These are phyloP conservation scores for Globisporangium iwayamae DNA, from an alignment of 352 stramenopile species.

Conservation along the genomic window DNA sequence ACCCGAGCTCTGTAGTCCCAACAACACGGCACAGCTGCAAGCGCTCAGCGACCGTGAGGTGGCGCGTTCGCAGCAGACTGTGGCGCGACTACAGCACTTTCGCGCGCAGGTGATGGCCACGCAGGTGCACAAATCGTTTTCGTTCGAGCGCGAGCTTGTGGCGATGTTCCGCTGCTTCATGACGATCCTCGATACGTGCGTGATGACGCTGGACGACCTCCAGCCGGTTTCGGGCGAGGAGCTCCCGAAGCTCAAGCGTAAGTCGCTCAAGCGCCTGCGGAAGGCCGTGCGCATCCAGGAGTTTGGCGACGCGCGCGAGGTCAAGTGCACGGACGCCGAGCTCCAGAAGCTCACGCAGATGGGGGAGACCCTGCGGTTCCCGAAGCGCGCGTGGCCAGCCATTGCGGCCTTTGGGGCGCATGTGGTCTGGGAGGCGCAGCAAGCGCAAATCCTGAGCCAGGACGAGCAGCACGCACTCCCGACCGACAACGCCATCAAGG, in stretches of 20 bases:
- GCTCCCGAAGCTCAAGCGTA: slow-evolving; percentile 52
- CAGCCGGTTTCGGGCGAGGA: slow-evolving; percentile 42
- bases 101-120: slow-evolving; percentile 32
- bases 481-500: slow-evolving; percentile 22
- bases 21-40: slow-evolving; percentile 49
- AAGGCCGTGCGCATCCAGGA: slow-evolving; percentile 60
- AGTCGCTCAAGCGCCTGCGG: slow-evolving; percentile 65
- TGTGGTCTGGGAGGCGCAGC: slow-evolving; percentile 23
- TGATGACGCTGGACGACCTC: slow-evolving; percentile 60
- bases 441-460: slow-evolving; percentile 20
- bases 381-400: slow-evolving; percentile 39
- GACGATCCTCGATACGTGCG: slow-evolving; percentile 50
- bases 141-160: slow-evolving; percentile 54
- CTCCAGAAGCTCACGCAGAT: slow-evolving; percentile 38
- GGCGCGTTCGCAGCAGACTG: slow-evolving; percentile 28
- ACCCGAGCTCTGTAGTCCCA: slow-evolving; percentile 71
- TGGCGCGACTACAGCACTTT: slow-evolving; percentile 24
- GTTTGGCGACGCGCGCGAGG: slow-evolving; percentile 48
- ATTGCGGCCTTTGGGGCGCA: slow-evolving; percentile 46
- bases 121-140: slow-evolving; percentile 26
- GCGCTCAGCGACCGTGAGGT: slow-evolving; percentile 57
- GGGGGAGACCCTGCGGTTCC: slow-evolving; percentile 46
- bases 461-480: slow-evolving; percentile 10
- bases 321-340: slow-evolving; percentile 41
- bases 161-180: slow-evolving; percentile 39